These are phyloP conservation scores for Schizosaccharomyces lindneri DNA, from an alignment of 805 yeast genomes.

Conservation along the genomic window DNA sequence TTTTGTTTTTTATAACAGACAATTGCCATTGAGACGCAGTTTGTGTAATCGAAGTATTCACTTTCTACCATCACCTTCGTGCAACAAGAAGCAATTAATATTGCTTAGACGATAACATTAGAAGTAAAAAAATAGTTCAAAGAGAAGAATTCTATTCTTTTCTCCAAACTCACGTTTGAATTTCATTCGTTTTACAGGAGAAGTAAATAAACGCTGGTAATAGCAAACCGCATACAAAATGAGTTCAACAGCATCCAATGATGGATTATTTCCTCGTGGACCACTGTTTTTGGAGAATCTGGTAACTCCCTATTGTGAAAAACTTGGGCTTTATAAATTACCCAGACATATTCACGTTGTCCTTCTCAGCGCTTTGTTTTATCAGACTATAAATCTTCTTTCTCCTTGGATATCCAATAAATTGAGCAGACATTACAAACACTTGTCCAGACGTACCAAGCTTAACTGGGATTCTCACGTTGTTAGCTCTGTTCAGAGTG, in stretches of 20 bases:
- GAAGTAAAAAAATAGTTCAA: too few relatives aligned
- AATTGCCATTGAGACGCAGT: too few relatives aligned
- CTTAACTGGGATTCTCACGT: slow-evolving; percentile 74
- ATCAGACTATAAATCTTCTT: slow-evolving; percentile 26
- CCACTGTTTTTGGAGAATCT: not conserved
- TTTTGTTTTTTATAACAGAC: too few relatives aligned
- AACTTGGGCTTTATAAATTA: not conserved
- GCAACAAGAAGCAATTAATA: too few relatives aligned
- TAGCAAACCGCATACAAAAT: not conserved
- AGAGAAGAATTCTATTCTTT: too few relatives aligned
- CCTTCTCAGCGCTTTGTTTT: slow-evolving; percentile 31
- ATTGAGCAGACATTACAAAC: slow-evolving; percentile 24
- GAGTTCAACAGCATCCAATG: not conserved
- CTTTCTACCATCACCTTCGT: too few relatives aligned
- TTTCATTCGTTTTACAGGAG: too few relatives aligned
- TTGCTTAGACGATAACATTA: too few relatives aligned
- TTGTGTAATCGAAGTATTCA: too few relatives aligned
- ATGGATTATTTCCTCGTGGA: not conserved
- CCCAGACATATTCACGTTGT: slow-evolving; percentile 35
- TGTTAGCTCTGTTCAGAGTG: slow-evolving; percentile 65
- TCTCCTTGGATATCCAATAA: slow-evolving; percentile 26
- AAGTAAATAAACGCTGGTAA: too few relatives aligned
- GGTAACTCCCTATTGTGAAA: not conserved
- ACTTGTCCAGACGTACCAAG: slow-evolving; percentile 21
- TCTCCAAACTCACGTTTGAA: too few relatives aligned